Percentiles rank a stretch among this genome's conserved stretches.
phyloP scores from a whole-genome alignment of 2,329 filamentous ascomycete species.

The Colletotrichum phormii region DNA sequence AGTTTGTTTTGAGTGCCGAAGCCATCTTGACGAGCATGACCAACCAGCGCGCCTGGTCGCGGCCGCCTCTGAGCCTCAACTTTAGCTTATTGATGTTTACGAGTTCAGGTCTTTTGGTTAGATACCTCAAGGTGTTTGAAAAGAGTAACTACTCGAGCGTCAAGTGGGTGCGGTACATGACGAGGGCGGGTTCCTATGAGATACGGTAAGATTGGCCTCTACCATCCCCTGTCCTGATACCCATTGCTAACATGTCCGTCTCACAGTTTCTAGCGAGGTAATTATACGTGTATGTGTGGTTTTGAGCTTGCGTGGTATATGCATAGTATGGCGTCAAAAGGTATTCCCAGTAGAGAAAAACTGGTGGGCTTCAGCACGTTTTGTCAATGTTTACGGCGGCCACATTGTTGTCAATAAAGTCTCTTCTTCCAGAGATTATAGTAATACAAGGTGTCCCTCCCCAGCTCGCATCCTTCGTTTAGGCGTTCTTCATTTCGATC shows the following conservation, averaged over 20 bases:
- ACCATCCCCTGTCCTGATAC: too few species aligned
- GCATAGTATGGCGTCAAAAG: conserved; percentile 37
- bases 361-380: conserved; percentile 35
- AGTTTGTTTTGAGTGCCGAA: conserved; percentile 94
- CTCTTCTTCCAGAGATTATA: conserved; percentile 25
- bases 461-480: neutral
- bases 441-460: conserved; percentile 31
- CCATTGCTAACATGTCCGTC: conserved; percentile 28
- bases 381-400: conserved; percentile 25
- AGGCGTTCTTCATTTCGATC: neutral
- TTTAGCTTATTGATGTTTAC: conserved; percentile 99
- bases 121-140: conserved; percentile 98
- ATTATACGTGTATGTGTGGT: conserved; percentile 13
- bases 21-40: conserved; percentile 96
- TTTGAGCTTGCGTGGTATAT: conserved; percentile 34
- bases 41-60: conserved; percentile 95
- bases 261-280: conserved; percentile 47
- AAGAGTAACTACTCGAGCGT: conserved; percentile 99
- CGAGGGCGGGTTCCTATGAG: conserved; percentile 95
- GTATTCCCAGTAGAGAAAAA: conserved; percentile 33
- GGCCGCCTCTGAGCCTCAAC: conserved; percentile 89
- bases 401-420: conserved; percentile 19
- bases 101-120: conserved; percentile 88
- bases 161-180: conserved; percentile 99
- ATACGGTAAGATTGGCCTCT: conserved; percentile 72